Conservation (phyloP, 2,329 filamentous ascomycete species). For the Graphium sp. region DNA sequence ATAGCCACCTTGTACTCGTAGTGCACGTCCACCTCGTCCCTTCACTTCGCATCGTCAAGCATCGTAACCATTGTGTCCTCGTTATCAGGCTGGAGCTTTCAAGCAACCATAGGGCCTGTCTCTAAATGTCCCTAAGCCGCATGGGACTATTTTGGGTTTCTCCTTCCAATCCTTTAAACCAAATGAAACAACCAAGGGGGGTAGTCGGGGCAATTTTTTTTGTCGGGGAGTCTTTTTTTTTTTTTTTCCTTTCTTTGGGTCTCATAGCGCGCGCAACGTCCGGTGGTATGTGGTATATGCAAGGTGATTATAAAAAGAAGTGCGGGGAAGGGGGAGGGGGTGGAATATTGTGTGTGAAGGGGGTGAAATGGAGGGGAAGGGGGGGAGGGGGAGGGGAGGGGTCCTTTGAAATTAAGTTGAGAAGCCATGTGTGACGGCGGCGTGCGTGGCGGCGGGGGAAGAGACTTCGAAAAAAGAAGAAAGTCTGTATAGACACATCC, state of each 20-base stretch:
- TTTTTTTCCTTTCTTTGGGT: not conserved
- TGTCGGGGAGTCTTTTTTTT: slow-evolving; percentile 3
- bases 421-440: not conserved
- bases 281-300: too few species aligned
- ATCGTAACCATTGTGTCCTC: slow-evolving; percentile 12
- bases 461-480: not conserved
- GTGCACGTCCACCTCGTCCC: too few species aligned
- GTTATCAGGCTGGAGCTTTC: slow-evolving; percentile 42
- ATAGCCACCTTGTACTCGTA: too few species aligned
- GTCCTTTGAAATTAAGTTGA: not conserved
- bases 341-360: slow-evolving; percentile 3
- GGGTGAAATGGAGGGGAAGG: slow-evolving; percentile 5
- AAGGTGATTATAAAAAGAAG: not conserved
- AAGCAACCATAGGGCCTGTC: slow-evolving; percentile 43
- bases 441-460: not conserved
- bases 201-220: slow-evolving; percentile 5
- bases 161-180: slow-evolving; percentile 15
- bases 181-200: slow-evolving; percentile 15
- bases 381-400: slow-evolving; percentile 3
- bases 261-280: too few species aligned
- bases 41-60: too few species aligned
- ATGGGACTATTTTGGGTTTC: too few species aligned
- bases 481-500: too few species aligned
- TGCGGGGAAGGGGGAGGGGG: not conserved
- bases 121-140: too few species aligned